These are phyloP conservation scores for Boletus speciosus DNA, from an alignment of 768 basidiomycete species.

Conservation along the genomic window DNA sequence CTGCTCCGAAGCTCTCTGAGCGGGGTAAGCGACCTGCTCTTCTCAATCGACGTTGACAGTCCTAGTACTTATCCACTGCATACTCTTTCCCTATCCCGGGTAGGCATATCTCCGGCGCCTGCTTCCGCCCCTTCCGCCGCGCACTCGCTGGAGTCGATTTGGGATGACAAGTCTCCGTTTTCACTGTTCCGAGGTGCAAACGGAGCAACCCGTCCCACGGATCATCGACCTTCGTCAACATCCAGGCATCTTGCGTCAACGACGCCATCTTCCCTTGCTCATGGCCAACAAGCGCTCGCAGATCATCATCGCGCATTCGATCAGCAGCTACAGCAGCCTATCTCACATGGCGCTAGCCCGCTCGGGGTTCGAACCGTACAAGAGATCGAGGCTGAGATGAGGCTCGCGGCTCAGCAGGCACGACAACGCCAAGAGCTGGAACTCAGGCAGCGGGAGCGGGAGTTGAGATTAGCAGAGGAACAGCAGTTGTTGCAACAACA, in stretches of 20 bases:
- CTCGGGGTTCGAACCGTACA: conserved; percentile 60
- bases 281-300: conserved; percentile 29
- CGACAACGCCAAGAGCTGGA: conserved; percentile 39
- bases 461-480: conserved; percentile 31
- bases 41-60: neutral
- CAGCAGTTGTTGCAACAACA: conserved; percentile 41
- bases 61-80: conserved; percentile 10
- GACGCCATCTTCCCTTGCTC: conserved; percentile 22
- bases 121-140: conserved; percentile 21
- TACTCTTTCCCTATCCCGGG: conserved; percentile 9
- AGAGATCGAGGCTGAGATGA: conserved; percentile 85
- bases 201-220: conserved; percentile 42
- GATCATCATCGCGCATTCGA: conserved; percentile 34
- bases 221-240: conserved; percentile 28
- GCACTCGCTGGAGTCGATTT: conserved; percentile 67
- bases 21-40: conserved; percentile 26
- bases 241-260: conserved; percentile 23
- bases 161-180: conserved; percentile 79
- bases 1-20: conserved; percentile 20
- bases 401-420: conserved; percentile 51
- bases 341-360: conserved; percentile 34
- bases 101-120: conserved; percentile 36
- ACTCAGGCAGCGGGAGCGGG: conserved; percentile 47
- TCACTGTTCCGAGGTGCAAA: conserved; percentile 59
- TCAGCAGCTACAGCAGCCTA: conserved; percentile 37